Percentiles rank a stretch among this genome's conserved stretches.
Evolutionary conservation across 371 early-diverging fungal species (phyloP).

Genomic region (Mucor plumbeus): DNA sequence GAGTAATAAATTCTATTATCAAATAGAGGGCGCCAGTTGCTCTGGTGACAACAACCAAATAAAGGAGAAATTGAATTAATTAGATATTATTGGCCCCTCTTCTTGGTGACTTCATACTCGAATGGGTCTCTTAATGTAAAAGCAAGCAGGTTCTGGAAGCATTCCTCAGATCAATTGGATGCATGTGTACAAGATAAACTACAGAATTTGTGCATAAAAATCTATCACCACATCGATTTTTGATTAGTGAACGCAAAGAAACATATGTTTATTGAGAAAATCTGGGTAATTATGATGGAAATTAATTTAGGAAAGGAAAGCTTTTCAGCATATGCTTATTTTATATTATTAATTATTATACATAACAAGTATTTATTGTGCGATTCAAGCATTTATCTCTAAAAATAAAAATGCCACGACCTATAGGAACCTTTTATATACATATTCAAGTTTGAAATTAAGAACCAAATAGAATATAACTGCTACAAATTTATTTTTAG

Average conservation of each 20-base stretch:
- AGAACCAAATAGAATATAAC: no score
- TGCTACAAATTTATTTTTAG: no score
- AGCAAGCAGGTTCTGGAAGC: neutral
- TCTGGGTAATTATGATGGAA: no score
- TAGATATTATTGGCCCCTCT: slow-evolving; percentile 7
- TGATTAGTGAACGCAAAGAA: neutral
- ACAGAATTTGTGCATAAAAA: neutral
- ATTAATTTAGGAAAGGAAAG: no score
- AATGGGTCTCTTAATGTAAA: neutral
- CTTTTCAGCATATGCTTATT: no score
- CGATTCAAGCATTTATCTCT: no score
- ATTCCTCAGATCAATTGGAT: slow-evolving; percentile 2
- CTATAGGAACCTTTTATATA: no score
- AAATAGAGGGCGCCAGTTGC: neutral
- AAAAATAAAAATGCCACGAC: no score
- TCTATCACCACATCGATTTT: neutral
- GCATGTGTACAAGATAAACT: neutral
- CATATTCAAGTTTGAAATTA: no score
- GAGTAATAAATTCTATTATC: neutral
- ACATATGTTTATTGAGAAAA: neutral
- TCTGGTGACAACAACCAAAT: slow-evolving; percentile 6
- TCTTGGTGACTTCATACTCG: neutral
- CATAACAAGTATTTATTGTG: no score
- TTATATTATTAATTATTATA: no score
- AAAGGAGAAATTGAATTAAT: neutral